Percentiles rank a stretch among this genome's conserved stretches.
These are phyloP conservation scores for Ramaria sp. DNA, from an alignment of 768 basidiomycete species.

Conservation along the genomic window DNA sequence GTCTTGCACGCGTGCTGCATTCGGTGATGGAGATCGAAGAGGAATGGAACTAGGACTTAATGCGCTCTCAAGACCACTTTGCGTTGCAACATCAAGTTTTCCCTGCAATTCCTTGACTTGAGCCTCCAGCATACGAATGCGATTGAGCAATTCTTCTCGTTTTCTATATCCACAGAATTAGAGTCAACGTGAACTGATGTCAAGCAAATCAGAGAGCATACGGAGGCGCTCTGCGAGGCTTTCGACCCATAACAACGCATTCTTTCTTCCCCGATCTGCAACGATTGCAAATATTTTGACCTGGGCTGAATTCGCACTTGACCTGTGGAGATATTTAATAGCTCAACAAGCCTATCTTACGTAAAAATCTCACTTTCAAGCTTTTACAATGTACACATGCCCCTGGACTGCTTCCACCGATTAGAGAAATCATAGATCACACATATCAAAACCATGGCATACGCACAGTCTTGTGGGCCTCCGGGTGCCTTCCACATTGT, in stretches of 20 bases:
- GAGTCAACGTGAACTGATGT: neutral
- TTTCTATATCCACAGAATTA: conserved; percentile 34
- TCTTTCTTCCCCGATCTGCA: conserved; percentile 62
- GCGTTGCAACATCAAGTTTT: conserved; percentile 54
- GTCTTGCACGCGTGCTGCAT: conserved; percentile 9
- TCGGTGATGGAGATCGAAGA: conserved; percentile 2
- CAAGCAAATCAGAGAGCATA: conserved; percentile 26
- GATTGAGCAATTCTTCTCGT: conserved; percentile 66
- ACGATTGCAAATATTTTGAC: conserved; percentile 65
- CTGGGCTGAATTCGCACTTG: conserved; percentile 64
- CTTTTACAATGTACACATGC: conserved; percentile 66
- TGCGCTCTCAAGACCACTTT: neutral
- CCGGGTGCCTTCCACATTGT: neutral
- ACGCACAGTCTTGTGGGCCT: conserved; percentile 2
- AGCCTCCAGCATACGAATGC: conserved; percentile 19
- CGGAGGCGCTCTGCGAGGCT: conserved; percentile 72
- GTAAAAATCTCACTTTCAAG: conserved; percentile 27
- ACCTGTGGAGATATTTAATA: conserved; percentile 33
- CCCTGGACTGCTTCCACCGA: conserved; percentile 29
- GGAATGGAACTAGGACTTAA: conserved; percentile 9
- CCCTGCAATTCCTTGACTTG: conserved; percentile 12
- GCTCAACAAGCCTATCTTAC: neutral
- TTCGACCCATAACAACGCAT: conserved; percentile 74
- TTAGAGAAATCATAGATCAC: neutral
- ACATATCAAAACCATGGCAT: neutral